Percentiles rank a stretch among this genome's conserved stretches.
These are phyloP conservation scores for Colletotrichum lentis DNA, from an alignment of 2,329 filamentous ascomycete genomes.

Conservation along the genomic window DNA sequence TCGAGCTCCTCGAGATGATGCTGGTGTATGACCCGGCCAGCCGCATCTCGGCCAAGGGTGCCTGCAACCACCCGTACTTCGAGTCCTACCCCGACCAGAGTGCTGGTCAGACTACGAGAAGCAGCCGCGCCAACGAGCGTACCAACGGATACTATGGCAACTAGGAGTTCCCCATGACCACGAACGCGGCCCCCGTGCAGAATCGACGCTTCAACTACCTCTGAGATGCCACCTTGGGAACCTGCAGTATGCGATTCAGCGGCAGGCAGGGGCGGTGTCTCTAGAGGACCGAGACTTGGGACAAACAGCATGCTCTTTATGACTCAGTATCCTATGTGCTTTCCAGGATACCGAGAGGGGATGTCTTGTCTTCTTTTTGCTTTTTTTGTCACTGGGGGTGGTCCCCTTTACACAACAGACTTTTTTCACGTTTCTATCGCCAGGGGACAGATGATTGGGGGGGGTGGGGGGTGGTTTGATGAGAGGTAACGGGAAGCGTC, in stretches of 20 bases:
- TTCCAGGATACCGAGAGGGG: conserved; percentile 35
- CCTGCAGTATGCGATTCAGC: background rate
- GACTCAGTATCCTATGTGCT: conserved; percentile 22
- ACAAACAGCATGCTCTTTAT: conserved; percentile 25
- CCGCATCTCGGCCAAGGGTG: conserved; percentile 88
- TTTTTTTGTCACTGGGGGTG: conserved; percentile 16
- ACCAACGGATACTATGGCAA: conserved; percentile 39
- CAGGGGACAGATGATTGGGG: background rate
- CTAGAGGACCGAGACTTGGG: conserved; percentile 3
- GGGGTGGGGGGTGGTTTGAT: background rate
- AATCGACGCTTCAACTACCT: conserved; percentile 25
- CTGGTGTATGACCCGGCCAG: conserved; percentile 88
- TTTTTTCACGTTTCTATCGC: conserved; percentile 8
- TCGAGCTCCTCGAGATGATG: conserved; percentile 74
- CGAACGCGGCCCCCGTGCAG: conserved; percentile 27
- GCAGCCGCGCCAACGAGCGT: conserved; percentile 15
- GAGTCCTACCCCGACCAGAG: conserved; percentile 50
- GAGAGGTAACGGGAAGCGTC: conserved; percentile 20
- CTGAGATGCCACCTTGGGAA: conserved; percentile 9
- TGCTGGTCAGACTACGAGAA: conserved; percentile 38
- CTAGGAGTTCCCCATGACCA: conserved; percentile 29
- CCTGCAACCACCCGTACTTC: conserved; percentile 86
- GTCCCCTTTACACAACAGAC: conserved; percentile 19
- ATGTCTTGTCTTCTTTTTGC: conserved; percentile 15
- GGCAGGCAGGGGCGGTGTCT: background rate